phyloP scores from a whole-genome alignment of 2,329 filamentous ascomycete species.

The Fusarium buharicum region DNA sequence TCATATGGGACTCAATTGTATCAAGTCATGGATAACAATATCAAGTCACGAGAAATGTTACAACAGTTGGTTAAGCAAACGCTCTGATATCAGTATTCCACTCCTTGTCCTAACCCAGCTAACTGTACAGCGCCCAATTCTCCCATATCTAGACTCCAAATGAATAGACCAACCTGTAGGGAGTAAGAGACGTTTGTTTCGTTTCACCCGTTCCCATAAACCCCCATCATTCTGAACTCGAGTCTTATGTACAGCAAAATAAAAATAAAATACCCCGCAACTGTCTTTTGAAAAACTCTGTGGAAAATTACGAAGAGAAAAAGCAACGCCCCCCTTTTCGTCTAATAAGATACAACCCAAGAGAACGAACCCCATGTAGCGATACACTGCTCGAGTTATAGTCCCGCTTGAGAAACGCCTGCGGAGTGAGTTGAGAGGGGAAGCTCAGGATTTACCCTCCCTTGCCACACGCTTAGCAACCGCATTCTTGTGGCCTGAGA shows the following conservation, averaged over 20 bases:
- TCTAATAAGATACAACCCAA: slow-evolving; percentile 29
- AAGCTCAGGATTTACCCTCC: slow-evolving; percentile 31
- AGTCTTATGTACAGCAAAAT: slow-evolving; percentile 29
- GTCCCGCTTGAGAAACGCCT: slow-evolving; percentile 2
- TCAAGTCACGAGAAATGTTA: neutral
- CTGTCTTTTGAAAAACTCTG: slow-evolving; percentile 23
- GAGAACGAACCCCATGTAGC: neutral
- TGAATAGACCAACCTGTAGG: slow-evolving; percentile 22
- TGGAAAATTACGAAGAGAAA: slow-evolving; percentile 16
- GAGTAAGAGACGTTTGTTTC: slow-evolving; percentile 9
- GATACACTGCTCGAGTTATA: neutral
- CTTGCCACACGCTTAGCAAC: slow-evolving; percentile 58
- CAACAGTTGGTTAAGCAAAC: slow-evolving; percentile 13
- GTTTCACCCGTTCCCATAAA: slow-evolving; percentile 14
- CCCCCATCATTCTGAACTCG: slow-evolving; percentile 13
- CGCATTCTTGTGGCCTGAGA: slow-evolving; percentile 79
- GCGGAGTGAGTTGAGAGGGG: neutral
- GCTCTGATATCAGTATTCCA: slow-evolving; percentile 28
- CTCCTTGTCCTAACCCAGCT: slow-evolving; percentile 33
- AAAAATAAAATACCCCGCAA: slow-evolving; percentile 7
- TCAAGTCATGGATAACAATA: slow-evolving; percentile 9
- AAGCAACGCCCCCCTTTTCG: slow-evolving; percentile 26
- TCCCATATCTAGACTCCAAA: slow-evolving; percentile 33
- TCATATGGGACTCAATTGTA: slow-evolving; percentile 23
- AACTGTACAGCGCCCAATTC: slow-evolving; percentile 34